A percentile compares a stretch with the other conserved stretches of the same genome.
phyloP scores from a whole-genome alignment of 139 green algal species.

The Picocystis salinarum region DNA sequence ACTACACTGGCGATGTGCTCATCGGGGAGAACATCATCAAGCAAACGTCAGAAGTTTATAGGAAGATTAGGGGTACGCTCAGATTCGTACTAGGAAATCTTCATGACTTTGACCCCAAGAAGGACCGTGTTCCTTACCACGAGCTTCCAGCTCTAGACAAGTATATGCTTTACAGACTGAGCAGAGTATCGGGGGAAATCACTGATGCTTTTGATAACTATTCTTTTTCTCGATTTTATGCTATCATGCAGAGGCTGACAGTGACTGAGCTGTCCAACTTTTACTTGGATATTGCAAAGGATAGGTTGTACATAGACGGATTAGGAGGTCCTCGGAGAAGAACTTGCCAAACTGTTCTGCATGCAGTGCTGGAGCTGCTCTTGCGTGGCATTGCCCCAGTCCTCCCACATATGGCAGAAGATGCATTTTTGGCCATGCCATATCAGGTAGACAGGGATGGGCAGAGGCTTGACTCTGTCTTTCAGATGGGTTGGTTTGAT shows the following conservation, averaged over 20 bases:
- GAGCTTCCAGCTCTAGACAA: slow-evolving; percentile 47
- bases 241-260: slow-evolving; percentile 55
- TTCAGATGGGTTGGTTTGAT: slow-evolving; percentile 43
- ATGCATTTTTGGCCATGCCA: slow-evolving; percentile 70
- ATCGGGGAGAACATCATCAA: slow-evolving; percentile 26
- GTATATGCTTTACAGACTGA: slow-evolving; percentile 23
- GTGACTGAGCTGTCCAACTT: slow-evolving; percentile 79
- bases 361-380: slow-evolving; percentile 29
- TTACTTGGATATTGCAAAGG: slow-evolving; percentile 92
- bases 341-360: slow-evolving; percentile 69
- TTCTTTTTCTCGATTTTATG: not conserved
- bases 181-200: slow-evolving; percentile 29
- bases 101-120: slow-evolving; percentile 46
- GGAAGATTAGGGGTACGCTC: slow-evolving; percentile 74
- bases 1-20: slow-evolving; percentile 85
- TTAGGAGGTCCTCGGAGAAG: not conserved
- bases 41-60: slow-evolving; percentile 82
- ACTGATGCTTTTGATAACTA: slow-evolving; percentile 51
- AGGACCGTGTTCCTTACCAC: slow-evolving; percentile 22
- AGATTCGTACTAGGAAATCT: slow-evolving; percentile 93
- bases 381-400: slow-evolving; percentile 46
- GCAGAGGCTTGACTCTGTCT: slow-evolving; percentile 30
- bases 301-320: slow-evolving; percentile 67
- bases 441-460: slow-evolving; percentile 12
- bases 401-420: slow-evolving; percentile 87